These are phyloP conservation scores for Leccinum fuscescens DNA, from an alignment of 1,284 basidiomycete genomes.

Conservation along the genomic window DNA sequence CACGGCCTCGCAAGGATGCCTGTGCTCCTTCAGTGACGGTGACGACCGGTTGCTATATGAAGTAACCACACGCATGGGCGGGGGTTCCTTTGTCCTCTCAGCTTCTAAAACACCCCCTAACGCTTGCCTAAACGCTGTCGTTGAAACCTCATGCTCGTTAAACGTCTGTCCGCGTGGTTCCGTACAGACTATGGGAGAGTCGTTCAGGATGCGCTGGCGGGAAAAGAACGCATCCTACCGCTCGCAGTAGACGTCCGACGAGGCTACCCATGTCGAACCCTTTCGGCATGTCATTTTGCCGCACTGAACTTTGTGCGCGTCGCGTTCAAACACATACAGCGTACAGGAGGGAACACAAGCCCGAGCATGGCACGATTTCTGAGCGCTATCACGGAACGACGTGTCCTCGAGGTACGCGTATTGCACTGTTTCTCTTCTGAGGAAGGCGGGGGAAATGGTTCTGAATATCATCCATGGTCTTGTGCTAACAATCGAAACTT, in stretches of 20 bases:
- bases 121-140: background rate
- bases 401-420: slow-evolving; percentile 21
- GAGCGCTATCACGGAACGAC: slow-evolving; percentile 11
- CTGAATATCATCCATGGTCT: background rate
- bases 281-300: slow-evolving; percentile 20
- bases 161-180: slow-evolving; percentile 17
- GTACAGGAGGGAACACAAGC: slow-evolving; percentile 27
- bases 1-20: background rate
- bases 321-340: slow-evolving; percentile 40
- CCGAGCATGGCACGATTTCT: slow-evolving; percentile 31
- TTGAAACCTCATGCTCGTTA: slow-evolving; percentile 14
- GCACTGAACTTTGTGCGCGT: slow-evolving; percentile 27
- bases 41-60: slow-evolving; percentile 18
- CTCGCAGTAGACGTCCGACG: slow-evolving; percentile 6
- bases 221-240: slow-evolving; percentile 26
- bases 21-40: slow-evolving; percentile 1
- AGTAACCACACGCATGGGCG: slow-evolving; percentile 1
- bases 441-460: background rate
- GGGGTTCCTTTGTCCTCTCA: background rate
- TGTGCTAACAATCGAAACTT: slow-evolving; percentile 3
- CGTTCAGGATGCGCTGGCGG: slow-evolving; percentile 24
- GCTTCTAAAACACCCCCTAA: background rate
- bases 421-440: background rate
- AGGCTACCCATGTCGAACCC: slow-evolving; percentile 6
- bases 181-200: slow-evolving; percentile 4